Base-by-base conservation (phyloP, 768 basidiomycete species). In the Russula foetens region DNA sequence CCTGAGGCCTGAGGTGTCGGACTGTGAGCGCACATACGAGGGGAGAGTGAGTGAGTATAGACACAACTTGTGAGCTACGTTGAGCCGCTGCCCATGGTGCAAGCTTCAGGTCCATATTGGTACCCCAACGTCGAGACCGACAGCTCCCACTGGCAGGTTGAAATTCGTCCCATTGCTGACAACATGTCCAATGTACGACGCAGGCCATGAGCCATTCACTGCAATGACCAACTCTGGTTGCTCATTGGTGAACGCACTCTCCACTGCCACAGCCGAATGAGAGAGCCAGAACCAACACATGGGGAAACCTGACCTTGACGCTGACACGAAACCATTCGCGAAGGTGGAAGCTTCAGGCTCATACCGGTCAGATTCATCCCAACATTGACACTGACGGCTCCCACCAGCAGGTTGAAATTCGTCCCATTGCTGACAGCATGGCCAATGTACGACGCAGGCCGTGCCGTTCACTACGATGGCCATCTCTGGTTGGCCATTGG, bases 161-260 rank as follows among this genome's bases (percentile, higher is more conserved):
- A 76, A 74, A 58, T 73, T 74, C 19, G 73, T 31, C 28, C 72
- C 73, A 48, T 75, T 76, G 15, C 70, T 66, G 33, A 69, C 66
- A 19, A 73, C 68, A 45, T 78, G 77, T 12, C 64, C 67, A 64
- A 77, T 74, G 54, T 75, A 79, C 11, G 73, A 64, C 1, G 71
- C 72, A 19, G 74, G 73, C 8, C 65, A 63, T 5, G 65, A 63
- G 26, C 49, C 56, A 28, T 66, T 64, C 33, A 62, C 48, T 53
- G 71, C 67, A 53, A 70, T 53, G 44, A 63, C 21, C 67, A 66
- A 52, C 61, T 69, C 66, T 43, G 56, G 62, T 39, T 66, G 66
- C 33, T 66, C 68, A 46, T 68, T 68, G 2, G 70, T 79, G 59
- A 84, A 80, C 4, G 79, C 81, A 9, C 79, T 72, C 71, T 85